Evolutionary conservation across 768 basidiomycete species (phyloP), one percentile per base, ranked within the genome.

Genomic region (Sarcomyxa edulis): DNA sequence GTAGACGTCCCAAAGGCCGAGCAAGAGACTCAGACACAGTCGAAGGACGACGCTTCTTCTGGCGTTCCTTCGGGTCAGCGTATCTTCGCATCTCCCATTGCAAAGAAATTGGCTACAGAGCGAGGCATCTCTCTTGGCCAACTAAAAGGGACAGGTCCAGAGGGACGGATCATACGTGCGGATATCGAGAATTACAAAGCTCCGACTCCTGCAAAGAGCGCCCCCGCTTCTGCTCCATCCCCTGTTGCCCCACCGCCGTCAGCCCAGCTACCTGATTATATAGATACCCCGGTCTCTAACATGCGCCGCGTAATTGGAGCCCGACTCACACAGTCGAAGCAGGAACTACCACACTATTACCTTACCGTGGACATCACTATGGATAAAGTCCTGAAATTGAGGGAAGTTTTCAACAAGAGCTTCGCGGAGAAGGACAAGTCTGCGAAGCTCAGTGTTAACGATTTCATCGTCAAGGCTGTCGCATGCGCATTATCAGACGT

Each of bases 301-400:
- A 99, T 99, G 86, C 87, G 96, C 43, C 88, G 90, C 50, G 82
- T 80, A 28, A 99, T 99, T 56, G 96, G 89, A 40, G 50, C 78
- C 27, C 87, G 96, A 49, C 78, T 99, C 48, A 79, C 82, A 0
- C 88, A 97, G 66, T 90, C 89, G 43, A 98, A 96, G 66, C 84
- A 89, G 62, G 84, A 91, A 51, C 55, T 92, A n/a, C 96, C 96
- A 4, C 95, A 98, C 60, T 99, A 95, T 68, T 98, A 98, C 63
- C 64, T 97, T 50, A 97, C 96, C 3, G 77, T 90, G 29, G 89
- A 97, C 53, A 74, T 98, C 60, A 84, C 86, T 69, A 96, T 99
- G 93, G 94, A 91, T 72, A 88, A 89, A 71, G 82, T 92, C 14
- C 60, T 87, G 56, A 98, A 96, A 66, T 75, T 99, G 46, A 76